A percentile compares a stretch with the other conserved stretches of the same genome.
These are phyloP conservation scores for Pichia californica DNA, from an alignment of 805 yeast species.

Conservation along the genomic window DNA sequence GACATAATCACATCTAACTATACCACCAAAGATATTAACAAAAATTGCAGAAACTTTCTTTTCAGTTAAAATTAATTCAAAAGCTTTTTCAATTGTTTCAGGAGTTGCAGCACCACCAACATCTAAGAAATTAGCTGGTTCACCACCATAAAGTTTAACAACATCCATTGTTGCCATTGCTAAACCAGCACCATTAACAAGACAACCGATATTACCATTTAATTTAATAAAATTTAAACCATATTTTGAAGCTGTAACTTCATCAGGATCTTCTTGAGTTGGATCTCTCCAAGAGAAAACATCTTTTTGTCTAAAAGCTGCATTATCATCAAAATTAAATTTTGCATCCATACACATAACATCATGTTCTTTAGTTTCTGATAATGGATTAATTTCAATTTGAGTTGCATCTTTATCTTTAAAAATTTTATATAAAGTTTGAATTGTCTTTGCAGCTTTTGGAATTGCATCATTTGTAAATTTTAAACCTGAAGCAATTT, in stretches of 20 bases:
- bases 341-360: constrained; percentile 99
- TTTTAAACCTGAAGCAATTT: constrained; percentile 76
- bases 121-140: constrained; percentile 98
- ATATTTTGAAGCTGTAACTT: constrained; percentile 82
- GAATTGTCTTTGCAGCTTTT: constrained; percentile 82
- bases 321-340: constrained; percentile 96
- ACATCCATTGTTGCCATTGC: constrained; percentile 99
- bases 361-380: constrained; percentile 84
- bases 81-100: constrained; percentile 94
- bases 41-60: constrained; percentile 87
- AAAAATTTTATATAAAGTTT: constrained; percentile 85
- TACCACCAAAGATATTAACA: constrained; percentile 98
- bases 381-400: constrained; percentile 96
- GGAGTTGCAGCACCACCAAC: constrained; percentile 99
- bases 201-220: constrained; percentile 97
- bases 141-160: constrained; percentile 96
- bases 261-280: constrained; percentile 97
- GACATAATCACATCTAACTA: constrained; percentile 98
- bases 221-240: constrained; percentile 95
- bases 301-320: constrained; percentile 89
- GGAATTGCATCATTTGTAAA: constrained; percentile 70
- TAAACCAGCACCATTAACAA: constrained; percentile 99
- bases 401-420: constrained; percentile 93
- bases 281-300: constrained; percentile 95
- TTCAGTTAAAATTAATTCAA: constrained; percentile 87